Base-by-base conservation (phyloP, 2,329 filamentous ascomycete species). In the Thielaviopsis ethacetica region DNA sequence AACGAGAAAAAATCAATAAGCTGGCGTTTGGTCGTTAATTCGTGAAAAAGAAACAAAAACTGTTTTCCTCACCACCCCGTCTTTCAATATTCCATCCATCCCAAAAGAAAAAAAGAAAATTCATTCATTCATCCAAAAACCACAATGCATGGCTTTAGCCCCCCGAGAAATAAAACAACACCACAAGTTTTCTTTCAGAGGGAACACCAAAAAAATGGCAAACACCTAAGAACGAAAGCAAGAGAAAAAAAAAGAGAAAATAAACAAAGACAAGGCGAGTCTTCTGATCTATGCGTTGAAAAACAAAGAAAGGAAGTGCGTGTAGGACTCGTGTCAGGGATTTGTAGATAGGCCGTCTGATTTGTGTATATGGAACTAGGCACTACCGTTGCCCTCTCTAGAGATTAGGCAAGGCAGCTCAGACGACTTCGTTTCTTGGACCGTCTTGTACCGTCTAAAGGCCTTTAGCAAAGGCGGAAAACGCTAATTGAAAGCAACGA, bases 81-180 rank as follows among this genome's bases (percentile, higher is more conserved):
- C 58, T 60, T 60, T 56, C 34, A 61, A 59, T 62, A 66, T 65
- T 70, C 66, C 71, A 68, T 69, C 69, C 63, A 68, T 67, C 68
- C 68, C 67, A 68, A 72, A 71, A 69, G 30, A 12, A 44, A 44
- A 44, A 44, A 72, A 26, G 24, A 67, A 68, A 67, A 70, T 68
- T 73, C 68, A 72, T 69, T 73, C 71, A 70, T 74, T 68, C 73
- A 69, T 69, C 71, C 69, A 44, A 44, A 44, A n/a, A n/a, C 13
- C 15, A 44, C 5, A 15, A 17, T 17, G 2, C 15, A 44, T n/a
- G 38, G 13, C 38, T 44, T 44, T n/a, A 41, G 26, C 27, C n/a
- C 44, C 41, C 15, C 52, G 26, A 59, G 52, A 50, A 50, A 59
- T n/a, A 54, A 52, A 27, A 58, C 10, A 53, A 53, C n/a, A 51